Conservation (phyloP, 495 filamentous ascomycete species). For the Pseudevernia furfuracea region DNA sequence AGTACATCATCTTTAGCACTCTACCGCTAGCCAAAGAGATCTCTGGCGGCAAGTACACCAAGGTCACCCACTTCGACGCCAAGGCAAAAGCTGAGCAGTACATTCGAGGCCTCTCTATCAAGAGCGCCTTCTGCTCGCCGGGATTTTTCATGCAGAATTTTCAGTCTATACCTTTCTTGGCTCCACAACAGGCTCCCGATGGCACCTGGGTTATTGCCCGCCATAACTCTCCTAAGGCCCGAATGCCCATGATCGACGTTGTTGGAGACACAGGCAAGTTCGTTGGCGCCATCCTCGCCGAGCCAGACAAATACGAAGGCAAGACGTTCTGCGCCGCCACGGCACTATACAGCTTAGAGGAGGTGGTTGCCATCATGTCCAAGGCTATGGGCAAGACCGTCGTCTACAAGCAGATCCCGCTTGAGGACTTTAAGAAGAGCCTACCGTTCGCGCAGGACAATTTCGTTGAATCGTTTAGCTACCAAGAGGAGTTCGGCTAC, state of each 20-base stretch:
- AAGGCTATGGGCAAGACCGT: conserved; percentile 41
- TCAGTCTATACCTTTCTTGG: conserved; percentile 26
- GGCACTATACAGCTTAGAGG: conserved; percentile 34
- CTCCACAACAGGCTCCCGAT: conserved; percentile 27
- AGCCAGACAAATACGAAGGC: conserved; percentile 43
- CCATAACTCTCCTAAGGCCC: conserved; percentile 30
- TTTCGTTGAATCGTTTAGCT: conserved; percentile 33
- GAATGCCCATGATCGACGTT: conserved; percentile 39
- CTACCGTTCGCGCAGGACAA: conserved; percentile 30
- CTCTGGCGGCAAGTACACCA: conserved; percentile 34
- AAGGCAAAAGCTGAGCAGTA: conserved; percentile 40
- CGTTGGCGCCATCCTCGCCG: conserved; percentile 44
- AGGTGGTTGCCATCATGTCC: conserved; percentile 35
- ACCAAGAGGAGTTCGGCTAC: conserved; percentile 39
- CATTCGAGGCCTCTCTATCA: conserved; percentile 34
- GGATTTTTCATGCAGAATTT: conserved; percentile 26
- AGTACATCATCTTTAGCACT: conserved; percentile 47
- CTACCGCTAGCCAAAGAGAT: conserved; percentile 31
- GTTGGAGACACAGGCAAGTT: conserved; percentile 45
- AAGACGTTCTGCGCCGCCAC: conserved; percentile 38
- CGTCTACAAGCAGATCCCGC: conserved; percentile 38
- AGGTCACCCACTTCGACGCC: conserved; percentile 31
- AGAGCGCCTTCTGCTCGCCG: conserved; percentile 28
- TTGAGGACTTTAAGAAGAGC: conserved; percentile 34
- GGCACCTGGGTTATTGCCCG: conserved; percentile 31